Percentiles rank a stretch among this genome's conserved stretches.
Evolutionary conservation across 371 early-diverging fungal species (phyloP).

Genomic region (Mucor sp.): DNA sequence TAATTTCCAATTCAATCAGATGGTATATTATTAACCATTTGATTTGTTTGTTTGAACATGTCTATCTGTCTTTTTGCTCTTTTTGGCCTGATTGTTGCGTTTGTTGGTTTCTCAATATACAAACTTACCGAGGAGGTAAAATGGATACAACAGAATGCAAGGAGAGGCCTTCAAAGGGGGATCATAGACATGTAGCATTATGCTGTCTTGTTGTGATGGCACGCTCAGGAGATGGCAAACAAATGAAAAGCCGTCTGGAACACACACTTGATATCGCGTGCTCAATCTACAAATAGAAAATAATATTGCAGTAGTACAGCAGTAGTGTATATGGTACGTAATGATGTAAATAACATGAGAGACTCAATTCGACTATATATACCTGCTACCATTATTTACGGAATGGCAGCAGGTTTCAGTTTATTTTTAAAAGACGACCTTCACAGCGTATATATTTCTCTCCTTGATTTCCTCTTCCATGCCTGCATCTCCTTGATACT

Average conservation of each 20-base stretch:
- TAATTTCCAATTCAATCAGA: not conserved
- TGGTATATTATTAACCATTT: not conserved
- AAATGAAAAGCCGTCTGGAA: conserved; percentile 1
- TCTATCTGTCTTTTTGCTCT: not conserved
- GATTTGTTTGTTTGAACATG: conserved; percentile 1
- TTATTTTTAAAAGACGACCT: not conserved
- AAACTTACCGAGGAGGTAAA: not conserved
- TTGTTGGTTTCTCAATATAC: not conserved
- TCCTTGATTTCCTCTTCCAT: not conserved
- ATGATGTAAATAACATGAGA: not conserved
- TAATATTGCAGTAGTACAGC: not conserved
- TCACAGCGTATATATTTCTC: not conserved
- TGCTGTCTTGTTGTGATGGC: not conserved
- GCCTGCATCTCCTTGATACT: not conserved
- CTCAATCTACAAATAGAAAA: conserved; percentile 4
- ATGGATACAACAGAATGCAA: not conserved
- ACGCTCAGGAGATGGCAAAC: not conserved
- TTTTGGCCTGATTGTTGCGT: not conserved
- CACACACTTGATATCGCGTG: conserved; percentile 10
- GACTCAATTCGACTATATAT: not conserved
- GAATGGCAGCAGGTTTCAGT: not conserved
- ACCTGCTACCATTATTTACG: not conserved
- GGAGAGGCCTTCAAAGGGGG: not conserved
- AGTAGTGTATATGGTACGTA: too few species aligned
- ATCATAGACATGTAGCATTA: not conserved